phyloP scores from a whole-genome alignment of 352 stramenopile species.

The Phytophthora pini region DNA sequence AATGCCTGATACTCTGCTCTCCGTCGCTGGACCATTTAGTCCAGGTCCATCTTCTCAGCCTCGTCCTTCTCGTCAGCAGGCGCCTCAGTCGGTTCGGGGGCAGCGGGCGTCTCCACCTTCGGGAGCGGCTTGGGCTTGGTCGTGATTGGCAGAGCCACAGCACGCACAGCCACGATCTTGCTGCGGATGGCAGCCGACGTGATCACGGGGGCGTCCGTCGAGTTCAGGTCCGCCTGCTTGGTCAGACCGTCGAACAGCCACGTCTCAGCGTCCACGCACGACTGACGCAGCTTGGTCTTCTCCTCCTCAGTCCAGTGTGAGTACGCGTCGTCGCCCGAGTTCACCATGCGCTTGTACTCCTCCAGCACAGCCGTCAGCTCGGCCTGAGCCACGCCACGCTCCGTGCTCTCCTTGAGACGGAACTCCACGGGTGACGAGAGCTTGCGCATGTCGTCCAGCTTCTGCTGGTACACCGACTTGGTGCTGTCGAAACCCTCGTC shows the following conservation, averaged over 20 bases:
- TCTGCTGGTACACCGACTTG: slow-evolving; percentile 97
- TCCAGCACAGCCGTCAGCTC: slow-evolving; percentile 94
- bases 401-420: slow-evolving; percentile 91
- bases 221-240: slow-evolving; percentile 91
- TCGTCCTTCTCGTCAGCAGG: slow-evolving; percentile 47
- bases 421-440: slow-evolving; percentile 94
- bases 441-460: slow-evolving; percentile 95
- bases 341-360: slow-evolving; percentile 95
- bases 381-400: slow-evolving; percentile 88
- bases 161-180: slow-evolving; percentile 92
- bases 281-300: slow-evolving; percentile 92
- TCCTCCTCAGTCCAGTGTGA: slow-evolving; percentile 97
- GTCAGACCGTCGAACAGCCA: slow-evolving; percentile 98
- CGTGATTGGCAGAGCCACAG: slow-evolving; percentile 93
- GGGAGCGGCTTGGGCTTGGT: slow-evolving; percentile 95
- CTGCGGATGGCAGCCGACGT: slow-evolving; percentile 89
- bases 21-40: slow-evolving; percentile 52
- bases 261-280: slow-evolving; percentile 86
- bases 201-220: slow-evolving; percentile 92
- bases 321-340: slow-evolving; percentile 94
- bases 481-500: slow-evolving; percentile 98
- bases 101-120: slow-evolving; percentile 73
- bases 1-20: slow-evolving; percentile 23
- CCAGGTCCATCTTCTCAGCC: slow-evolving; percentile 88
- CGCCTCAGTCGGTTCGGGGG: slow-evolving; percentile 53